Base-by-base conservation (phyloP, 805 yeast genomes). In the Cyberlindnera maritima region DNA sequence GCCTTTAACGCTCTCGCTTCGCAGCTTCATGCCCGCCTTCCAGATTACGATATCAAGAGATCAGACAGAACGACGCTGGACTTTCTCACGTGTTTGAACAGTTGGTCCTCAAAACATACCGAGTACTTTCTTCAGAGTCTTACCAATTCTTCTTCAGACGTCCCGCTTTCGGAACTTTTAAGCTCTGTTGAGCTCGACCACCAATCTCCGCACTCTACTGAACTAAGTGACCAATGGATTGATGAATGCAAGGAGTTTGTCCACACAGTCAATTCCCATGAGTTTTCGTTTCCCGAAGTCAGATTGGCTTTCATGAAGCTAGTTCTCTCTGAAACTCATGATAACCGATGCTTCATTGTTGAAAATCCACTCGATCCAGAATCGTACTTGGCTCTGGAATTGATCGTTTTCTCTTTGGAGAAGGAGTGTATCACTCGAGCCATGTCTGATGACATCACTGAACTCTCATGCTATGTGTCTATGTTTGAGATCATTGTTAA, bases 401-500 rank as follows among this genome's bases (percentile, higher is more conserved):
- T 3, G 11, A 6, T 28, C 6, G 41, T 39, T 7, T 39, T 39
- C 14, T 13, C 41, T 8, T 8, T 33, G 9, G 72, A 69, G 44
- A 61, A 28, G n/a, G 45, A 25, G 52, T 39, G 11, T 28, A 5
- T 28, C 19, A 25, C 13, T 28, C 31, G 4, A 12, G 31, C 13
- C 13, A 14, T 4, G 13, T 12, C n/a, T 28, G 31, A 28, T 14
- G n/a, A 28, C 5, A 28, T 4, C n/a, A 28, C 34, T 29, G 41
- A 39, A 9, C 18, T n/a, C 12, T 39, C 41, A 13, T 29, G 14
- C 17, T 32, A 29, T 4, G 48, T 71, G 3, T 59, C 79, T 1
- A 54, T 76, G 2, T 71, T 63, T 52, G 86, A 81, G 49, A 52
- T 78, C 0, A 54, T 79, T 12, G 64, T 75, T 0, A 79, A 81